Conservation (phyloP, 2,329 filamentous ascomycete species). For the Raffaelea ambrosiae region DNA sequence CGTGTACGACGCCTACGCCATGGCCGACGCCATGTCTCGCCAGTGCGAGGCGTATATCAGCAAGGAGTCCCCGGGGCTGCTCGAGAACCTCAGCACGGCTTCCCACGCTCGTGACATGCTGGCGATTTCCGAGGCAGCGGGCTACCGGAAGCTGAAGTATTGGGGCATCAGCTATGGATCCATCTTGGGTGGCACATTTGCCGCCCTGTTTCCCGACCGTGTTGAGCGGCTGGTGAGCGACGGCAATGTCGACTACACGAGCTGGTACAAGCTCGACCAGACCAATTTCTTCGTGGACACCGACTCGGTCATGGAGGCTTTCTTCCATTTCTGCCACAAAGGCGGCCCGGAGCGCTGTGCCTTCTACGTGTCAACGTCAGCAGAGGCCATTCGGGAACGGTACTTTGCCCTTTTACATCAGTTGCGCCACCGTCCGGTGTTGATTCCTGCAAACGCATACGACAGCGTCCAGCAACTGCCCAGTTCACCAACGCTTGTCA, state of each 20-base stretch:
- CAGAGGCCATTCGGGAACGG: constrained; percentile 27
- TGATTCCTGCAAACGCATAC: constrained; percentile 22
- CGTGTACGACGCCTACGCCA: constrained; percentile 34
- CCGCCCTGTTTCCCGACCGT: constrained; percentile 40
- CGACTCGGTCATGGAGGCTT: constrained; percentile 42
- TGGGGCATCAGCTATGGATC: constrained; percentile 50
- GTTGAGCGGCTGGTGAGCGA: constrained; percentile 43
- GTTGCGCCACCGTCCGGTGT: constrained; percentile 32
- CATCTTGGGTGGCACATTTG: constrained; percentile 41
- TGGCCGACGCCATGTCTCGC: constrained; percentile 31
- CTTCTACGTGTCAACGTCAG: constrained; percentile 26
- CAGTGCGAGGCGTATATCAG: constrained; percentile 33
- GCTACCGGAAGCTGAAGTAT: constrained; percentile 34
- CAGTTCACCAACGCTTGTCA: constrained; percentile 37
- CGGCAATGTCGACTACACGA: constrained; percentile 43
- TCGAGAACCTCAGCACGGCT: constrained; percentile 32
- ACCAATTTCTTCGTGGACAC: constrained; percentile 41
- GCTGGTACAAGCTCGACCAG: constrained; percentile 38
- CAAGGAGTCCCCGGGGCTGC: constrained; percentile 20
- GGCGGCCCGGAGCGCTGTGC: constrained; percentile 39
- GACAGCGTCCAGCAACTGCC: constrained; percentile 16
- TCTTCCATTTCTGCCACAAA: constrained; percentile 43
- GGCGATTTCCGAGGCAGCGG: constrained; percentile 32
- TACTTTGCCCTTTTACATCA: constrained; percentile 29
- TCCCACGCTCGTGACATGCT: constrained; percentile 39